Base-by-base conservation (phyloP, 2,329 filamentous ascomycete genomes). In the Chlorencoelia australis region DNA sequence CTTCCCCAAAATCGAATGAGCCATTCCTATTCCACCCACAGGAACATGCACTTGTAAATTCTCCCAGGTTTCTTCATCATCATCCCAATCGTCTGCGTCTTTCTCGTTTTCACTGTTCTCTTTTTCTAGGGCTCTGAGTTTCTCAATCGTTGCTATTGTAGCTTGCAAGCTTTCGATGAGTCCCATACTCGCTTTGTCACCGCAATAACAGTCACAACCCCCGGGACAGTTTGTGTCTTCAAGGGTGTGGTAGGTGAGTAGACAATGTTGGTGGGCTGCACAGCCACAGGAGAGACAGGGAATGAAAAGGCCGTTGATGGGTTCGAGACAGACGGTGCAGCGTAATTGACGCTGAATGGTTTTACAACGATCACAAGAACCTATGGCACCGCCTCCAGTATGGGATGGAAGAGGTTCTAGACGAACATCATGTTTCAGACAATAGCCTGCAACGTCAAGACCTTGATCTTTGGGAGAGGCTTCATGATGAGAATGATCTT, bases 201-300 rank as follows among this genome's bases (percentile, higher is more conserved):
- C 63, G 47, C 76, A 81, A 40, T 71, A 63, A 49, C 76, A 81
- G 51, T 79, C 76, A 49, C 79, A 76, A 1, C 75, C 75, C 0
- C 73, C 75, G 0, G 75, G 73, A 38, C 76, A 81, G 30, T 67
- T 57, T 1, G 59, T 67, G 53, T 75, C 71, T 15, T 53, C 54
- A 11, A 34, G 34, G 2, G 40, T 40, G 21, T 54, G 53, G 34
- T 56, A 57, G 22, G 48, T 45, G 5, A 41, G 30, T 3, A 57
- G 38, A 30, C 76, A 81, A 7, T 60, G 55, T 30, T 75, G 68
- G 53, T 81, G 76, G 34, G 65, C 68, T 6, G 69, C 69, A 45
- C 76, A 81, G 9, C 75, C 75, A 44, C 76, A 81, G 8, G 67
- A 66, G 3, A 81, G 62, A 43, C 76, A 81, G 1, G 75, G 67